Evolutionary conservation across 2,329 filamentous ascomycete genomes (phyloP).

Genomic region (Coniochaeta pulveracea): DNA sequence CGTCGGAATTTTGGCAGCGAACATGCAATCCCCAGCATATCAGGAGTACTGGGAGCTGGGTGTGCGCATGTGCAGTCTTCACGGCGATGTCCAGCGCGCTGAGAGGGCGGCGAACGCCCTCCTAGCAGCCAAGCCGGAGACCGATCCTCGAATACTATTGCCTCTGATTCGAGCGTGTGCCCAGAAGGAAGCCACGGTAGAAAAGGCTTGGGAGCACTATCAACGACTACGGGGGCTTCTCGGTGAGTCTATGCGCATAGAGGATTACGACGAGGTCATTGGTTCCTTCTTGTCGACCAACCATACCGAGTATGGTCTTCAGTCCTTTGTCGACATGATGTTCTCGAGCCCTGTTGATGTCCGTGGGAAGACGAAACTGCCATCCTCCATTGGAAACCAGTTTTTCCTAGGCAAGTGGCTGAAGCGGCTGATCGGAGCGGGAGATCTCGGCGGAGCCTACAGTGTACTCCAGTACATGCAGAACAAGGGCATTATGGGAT

Average conservation of each 20-base stretch:
- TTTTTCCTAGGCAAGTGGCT: constrained; percentile 87
- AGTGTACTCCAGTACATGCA: constrained; percentile 69
- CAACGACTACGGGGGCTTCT: constrained; percentile 50
- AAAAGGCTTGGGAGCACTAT: constrained; percentile 58
- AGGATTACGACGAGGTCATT: constrained; percentile 67
- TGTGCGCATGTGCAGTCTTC: constrained; percentile 49
- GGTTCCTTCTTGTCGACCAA: constrained; percentile 58
- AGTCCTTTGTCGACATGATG: constrained; percentile 87
- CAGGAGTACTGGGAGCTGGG: constrained; percentile 53
- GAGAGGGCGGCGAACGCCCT: constrained; percentile 43
- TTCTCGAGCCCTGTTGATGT: constrained; percentile 43
- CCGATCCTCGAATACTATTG: constrained; percentile 46
- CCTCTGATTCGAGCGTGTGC: constrained; percentile 61
- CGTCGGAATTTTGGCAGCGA: constrained; percentile 37
- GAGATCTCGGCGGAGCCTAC: constrained; percentile 58
- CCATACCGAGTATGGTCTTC: constrained; percentile 55
- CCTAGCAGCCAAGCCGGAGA: constrained; percentile 29
- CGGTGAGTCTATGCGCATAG: constrained; percentile 49
- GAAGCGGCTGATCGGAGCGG: constrained; percentile 66
- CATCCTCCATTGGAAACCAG: constrained; percentile 49
- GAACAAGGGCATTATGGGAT: constrained; percentile 52
- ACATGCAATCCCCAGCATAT: constrained; percentile 27
- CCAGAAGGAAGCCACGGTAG: constrained; percentile 33
- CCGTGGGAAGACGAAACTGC: constrained; percentile 28
- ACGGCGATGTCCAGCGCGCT: constrained; percentile 47